Base-by-base conservation (phyloP, 768 basidiomycete species). In the Pulveroboletus sp. region DNA sequence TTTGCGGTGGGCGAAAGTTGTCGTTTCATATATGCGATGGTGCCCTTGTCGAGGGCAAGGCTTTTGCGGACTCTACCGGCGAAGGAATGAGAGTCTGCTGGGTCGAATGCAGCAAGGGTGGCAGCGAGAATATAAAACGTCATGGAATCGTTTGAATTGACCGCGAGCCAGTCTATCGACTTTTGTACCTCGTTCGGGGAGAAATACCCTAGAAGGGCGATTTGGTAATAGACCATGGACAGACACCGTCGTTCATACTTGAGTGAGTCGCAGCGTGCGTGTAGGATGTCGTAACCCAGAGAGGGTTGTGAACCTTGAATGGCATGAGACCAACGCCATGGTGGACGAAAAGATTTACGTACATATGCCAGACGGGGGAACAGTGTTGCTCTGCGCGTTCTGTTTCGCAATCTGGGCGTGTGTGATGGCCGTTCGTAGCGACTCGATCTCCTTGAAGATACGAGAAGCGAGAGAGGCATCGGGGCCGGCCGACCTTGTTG, bases 161-260 rank as follows among this genome's bases (percentile, higher is more conserved):
- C 65, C 15, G 78, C 71, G 8, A 92, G 73, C 84, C 90, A 89
- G 43, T 88, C 81, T n/a, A 88, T 69, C 26, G 86, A 68, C 38
- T 67, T 68, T 57, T 80, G 79, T 24, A 91, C 65, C 55, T 92
- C 89, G 49, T 66, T 69, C 0, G 80, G 71, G 1, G 76, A 71
- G 37, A 90, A 66, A 57, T 76, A 76, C 1, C 85, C 87, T 39
- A 84, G 69, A 27, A 83, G 78, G 17, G 82, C 76, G 47, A 91
- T 70, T 24, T 80, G 71, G 64, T 77, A 81, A 32, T 89, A 74
- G 13, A 80, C 73, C n/a, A 76, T 74, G 17, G 82, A 81, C 5
- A 93, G 76, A 43, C 76, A 73, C 10, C 86, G 78, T 54, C 89
- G 76, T 60, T 93, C 89, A 46, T 83, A 83, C 60, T 78, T 81